These are phyloP conservation scores for Geotrichum siamense DNA, from an alignment of 1,139 yeast genomes.

Conservation along the genomic window DNA sequence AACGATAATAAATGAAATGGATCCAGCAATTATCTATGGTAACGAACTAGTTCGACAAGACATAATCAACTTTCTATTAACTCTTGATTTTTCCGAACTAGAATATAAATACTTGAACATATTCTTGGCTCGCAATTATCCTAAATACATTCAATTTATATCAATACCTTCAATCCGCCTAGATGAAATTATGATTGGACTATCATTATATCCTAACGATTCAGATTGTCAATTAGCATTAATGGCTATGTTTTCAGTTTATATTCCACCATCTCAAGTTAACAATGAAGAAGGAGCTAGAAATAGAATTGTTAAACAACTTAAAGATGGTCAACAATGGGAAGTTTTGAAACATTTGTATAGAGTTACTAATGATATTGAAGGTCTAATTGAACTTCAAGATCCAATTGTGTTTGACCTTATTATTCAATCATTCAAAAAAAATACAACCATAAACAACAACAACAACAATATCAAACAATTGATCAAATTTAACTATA, in stretches of 20 bases:
- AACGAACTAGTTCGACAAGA: slow-evolving; percentile 51
- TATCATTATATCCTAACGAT: slow-evolving; percentile 31
- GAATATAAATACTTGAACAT: slow-evolving; percentile 43
- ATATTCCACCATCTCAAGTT: slow-evolving; percentile 30
- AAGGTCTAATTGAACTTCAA: not conserved
- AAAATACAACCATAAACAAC: no score
- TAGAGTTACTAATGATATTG: no score
- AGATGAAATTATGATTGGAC: slow-evolving; percentile 41
- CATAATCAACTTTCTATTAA: slow-evolving; percentile 55
- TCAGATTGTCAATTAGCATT: slow-evolving; percentile 68
- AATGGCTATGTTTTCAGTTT: slow-evolving; percentile 55
- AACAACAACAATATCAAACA: no score
- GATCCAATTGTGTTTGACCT: no score
- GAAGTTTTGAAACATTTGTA: no score
- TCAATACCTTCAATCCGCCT: slow-evolving; percentile 54
- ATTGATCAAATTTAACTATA: no score
- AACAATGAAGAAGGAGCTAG: not conserved
- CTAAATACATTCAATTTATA: slow-evolving; percentile 73
- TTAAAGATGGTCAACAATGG: not conserved
- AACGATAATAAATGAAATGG: slow-evolving; percentile 8
- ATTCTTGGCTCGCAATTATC: slow-evolving; percentile 65
- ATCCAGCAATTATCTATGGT: slow-evolving; percentile 8
- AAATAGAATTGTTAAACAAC: not conserved
- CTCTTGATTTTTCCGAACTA: slow-evolving; percentile 34
- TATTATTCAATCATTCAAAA: no score